Evolutionary conservation across 148 eudicot species (phyloP).

Genomic region (Persicaria tinctoria): DNA sequence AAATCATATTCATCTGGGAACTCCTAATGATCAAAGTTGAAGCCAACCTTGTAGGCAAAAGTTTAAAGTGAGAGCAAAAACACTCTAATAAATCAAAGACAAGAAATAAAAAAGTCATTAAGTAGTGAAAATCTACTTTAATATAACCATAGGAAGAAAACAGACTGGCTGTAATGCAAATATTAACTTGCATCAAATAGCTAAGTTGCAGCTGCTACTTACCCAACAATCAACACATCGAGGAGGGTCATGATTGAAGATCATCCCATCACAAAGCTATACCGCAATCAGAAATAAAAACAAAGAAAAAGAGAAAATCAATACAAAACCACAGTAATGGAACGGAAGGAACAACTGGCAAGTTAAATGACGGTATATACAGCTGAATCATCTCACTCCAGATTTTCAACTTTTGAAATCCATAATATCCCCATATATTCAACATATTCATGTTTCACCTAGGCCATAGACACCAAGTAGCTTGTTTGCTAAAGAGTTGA

Average conservation of each 20-base stretch:
- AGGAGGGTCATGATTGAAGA: conserved; percentile 90
- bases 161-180: not conserved
- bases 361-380: not conserved
- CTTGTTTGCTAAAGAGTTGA: not conserved
- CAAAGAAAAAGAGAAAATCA: conserved; percentile 8
- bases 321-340: not conserved
- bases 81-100: not conserved
- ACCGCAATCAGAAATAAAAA: conserved; percentile 20
- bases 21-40: not conserved
- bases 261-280: conserved; percentile 86
- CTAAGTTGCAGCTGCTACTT: conserved; percentile 18
- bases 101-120: not conserved
- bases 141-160: not conserved
- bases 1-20: not conserved
- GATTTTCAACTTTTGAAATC: not conserved
- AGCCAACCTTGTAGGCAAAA: not conserved
- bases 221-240: conserved; percentile 66
- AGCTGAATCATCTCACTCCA: not conserved
- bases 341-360: not conserved
- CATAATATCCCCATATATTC: not conserved
- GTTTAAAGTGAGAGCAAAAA: conserved; percentile 9
- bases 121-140: not conserved
- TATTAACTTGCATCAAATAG: not conserved
- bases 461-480: not conserved
- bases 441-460: not conserved